Conservation (phyloP, 2,329 filamentous ascomycete genomes). For the Talaromyces sp. region DNA sequence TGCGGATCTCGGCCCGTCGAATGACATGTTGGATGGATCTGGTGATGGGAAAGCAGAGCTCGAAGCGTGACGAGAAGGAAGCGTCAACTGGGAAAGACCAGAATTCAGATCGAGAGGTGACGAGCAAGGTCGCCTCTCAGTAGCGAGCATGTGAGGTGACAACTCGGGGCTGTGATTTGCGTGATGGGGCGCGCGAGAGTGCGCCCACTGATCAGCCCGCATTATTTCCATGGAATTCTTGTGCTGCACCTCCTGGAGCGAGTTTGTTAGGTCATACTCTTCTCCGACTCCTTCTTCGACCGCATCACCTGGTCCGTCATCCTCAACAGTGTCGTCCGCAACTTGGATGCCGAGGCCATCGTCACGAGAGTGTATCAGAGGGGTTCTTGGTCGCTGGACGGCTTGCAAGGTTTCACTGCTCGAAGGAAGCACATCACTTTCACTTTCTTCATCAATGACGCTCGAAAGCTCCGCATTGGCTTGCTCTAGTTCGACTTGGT, state of each 20-base stretch:
- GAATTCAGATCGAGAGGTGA: constrained; percentile 40
- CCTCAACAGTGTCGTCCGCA: constrained; percentile 11
- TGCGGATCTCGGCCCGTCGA: constrained; percentile 41
- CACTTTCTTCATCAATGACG: constrained; percentile 13
- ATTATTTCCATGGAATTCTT: constrained; percentile 30
- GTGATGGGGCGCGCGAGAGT: constrained; percentile 21
- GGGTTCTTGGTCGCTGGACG: background rate
- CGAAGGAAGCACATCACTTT: constrained; percentile 14
- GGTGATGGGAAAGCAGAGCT: constrained; percentile 47
- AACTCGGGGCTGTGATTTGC: constrained; percentile 33
- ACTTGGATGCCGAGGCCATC: constrained; percentile 32
- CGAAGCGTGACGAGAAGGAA: constrained; percentile 36
- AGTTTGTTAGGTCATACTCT: background rate
- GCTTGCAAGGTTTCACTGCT: constrained; percentile 19
- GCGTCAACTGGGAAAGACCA: constrained; percentile 39
- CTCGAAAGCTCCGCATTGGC: background rate
- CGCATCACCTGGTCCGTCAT: constrained; percentile 18
- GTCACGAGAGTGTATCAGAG: constrained; percentile 13
- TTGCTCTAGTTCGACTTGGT: background rate
- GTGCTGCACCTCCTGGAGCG: constrained; percentile 15
- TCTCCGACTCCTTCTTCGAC: background rate
- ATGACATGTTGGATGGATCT: constrained; percentile 39
- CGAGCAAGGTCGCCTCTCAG: constrained; percentile 41
- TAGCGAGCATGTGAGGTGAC: constrained; percentile 34
- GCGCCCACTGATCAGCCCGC: constrained; percentile 29